Evolutionary conservation across 2,329 filamentous ascomycete species (phyloP).

Genomic region (Trichoderma sp.): DNA sequence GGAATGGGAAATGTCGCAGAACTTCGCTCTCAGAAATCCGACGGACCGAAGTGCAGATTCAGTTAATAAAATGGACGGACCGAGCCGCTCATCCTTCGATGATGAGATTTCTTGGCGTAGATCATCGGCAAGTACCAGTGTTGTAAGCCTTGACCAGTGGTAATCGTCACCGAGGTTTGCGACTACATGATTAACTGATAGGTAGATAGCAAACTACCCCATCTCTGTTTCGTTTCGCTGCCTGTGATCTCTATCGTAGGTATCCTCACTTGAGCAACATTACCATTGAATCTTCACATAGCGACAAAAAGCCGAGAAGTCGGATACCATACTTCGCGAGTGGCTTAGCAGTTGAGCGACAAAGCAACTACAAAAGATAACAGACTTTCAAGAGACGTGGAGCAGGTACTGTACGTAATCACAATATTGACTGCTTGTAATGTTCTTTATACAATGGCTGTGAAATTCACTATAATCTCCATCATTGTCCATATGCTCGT

Average conservation of each 20-base stretch:
- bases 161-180: background rate
- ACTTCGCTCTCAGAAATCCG: background rate
- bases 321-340: background rate
- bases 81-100: background rate
- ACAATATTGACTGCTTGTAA: background rate
- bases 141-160: background rate
- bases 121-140: background rate
- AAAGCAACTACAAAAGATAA: background rate
- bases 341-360: background rate
- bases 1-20: background rate
- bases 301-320: background rate
- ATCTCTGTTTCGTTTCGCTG: background rate
- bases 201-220: background rate
- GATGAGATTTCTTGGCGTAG: background rate
- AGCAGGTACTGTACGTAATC: background rate
- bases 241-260: background rate
- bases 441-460: background rate
- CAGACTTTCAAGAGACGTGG: background rate
- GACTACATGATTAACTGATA: background rate
- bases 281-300: background rate
- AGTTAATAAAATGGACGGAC: background rate
- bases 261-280: rapidly evolving
- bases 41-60: background rate
- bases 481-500: background rate
- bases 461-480: background rate